Conservation (phyloP, 768 basidiomycete genomes). For the Trametes coccinea region DNA sequence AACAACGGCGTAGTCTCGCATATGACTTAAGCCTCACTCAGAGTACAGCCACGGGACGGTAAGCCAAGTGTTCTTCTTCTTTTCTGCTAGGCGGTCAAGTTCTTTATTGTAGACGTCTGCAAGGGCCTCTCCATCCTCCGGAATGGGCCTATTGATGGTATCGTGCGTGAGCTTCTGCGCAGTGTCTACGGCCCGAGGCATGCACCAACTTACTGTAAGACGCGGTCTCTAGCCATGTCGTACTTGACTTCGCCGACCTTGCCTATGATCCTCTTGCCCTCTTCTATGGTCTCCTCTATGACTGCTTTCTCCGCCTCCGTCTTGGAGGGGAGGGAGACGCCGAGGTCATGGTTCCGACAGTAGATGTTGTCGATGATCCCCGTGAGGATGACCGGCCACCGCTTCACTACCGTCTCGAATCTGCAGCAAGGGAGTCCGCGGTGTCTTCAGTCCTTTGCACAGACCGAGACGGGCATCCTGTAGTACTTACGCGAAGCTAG, state of each 20-base stretch:
- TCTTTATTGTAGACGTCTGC: slow-evolving; percentile 77
- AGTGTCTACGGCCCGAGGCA: not conserved
- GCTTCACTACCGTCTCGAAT: slow-evolving; percentile 74
- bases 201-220: slow-evolving; percentile 53
- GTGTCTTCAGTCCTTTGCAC: not conserved
- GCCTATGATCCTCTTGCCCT: slow-evolving; percentile 78
- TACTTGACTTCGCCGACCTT: slow-evolving; percentile 80
- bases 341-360: slow-evolving; percentile 63
- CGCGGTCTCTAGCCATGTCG: slow-evolving; percentile 78
- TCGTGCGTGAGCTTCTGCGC: no score
- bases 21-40: slow-evolving; percentile 55
- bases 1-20: not conserved
- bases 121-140: slow-evolving; percentile 74
- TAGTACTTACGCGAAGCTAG: slow-evolving; percentile 65
- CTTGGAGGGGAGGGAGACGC: slow-evolving; percentile 34
- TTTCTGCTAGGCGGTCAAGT: slow-evolving; percentile 49
- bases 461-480: not conserved
- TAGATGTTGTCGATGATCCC: slow-evolving; percentile 75
- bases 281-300: slow-evolving; percentile 51
- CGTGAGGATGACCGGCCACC: slow-evolving; percentile 87
- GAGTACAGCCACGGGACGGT: slow-evolving; percentile 95
- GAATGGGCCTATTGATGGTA: slow-evolving; percentile 51
- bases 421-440: slow-evolving; percentile 36
- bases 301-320: slow-evolving; percentile 24
- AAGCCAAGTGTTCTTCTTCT: slow-evolving; percentile 76